phyloP scores from a whole-genome alignment of 768 basidiomycete genomes.

The Termitomyces sp. region DNA sequence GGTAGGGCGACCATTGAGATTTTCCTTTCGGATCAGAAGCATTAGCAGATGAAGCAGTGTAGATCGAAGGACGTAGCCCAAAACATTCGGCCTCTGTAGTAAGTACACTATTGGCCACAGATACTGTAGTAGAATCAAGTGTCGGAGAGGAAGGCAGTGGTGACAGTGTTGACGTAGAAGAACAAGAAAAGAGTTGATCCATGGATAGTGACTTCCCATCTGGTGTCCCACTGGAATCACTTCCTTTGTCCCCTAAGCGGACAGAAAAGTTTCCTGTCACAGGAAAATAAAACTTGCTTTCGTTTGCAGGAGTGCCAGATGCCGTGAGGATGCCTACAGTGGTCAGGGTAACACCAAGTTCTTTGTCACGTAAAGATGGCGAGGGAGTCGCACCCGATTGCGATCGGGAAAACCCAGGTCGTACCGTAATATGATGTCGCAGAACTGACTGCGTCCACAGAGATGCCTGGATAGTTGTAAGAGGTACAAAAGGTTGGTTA shows the following conservation, averaged over 20 bases:
- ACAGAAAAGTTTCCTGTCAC: constrained; percentile 65
- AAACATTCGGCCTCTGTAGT: constrained; percentile 55
- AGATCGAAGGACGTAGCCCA: constrained; percentile 46
- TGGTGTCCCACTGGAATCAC: constrained; percentile 31
- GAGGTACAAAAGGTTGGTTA: constrained; percentile 60
- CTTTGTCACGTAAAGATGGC: constrained; percentile 45
- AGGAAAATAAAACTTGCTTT: constrained; percentile 48
- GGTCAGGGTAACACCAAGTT: constrained; percentile 57
- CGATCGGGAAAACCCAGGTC: constrained; percentile 29
- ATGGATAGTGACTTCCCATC: constrained; percentile 40
- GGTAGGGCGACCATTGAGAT: constrained; percentile 58
- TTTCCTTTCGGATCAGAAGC: constrained; percentile 39
- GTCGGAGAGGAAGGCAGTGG: constrained; percentile 22
- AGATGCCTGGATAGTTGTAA: constrained; percentile 63
- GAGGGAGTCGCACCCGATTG: constrained; percentile 15
- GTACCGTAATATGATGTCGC: constrained; percentile 48
- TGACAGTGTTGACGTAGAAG: constrained; percentile 13
- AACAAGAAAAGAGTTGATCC: constrained; percentile 59
- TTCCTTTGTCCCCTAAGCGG: constrained; percentile 68
- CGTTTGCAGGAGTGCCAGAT: constrained; percentile 16
- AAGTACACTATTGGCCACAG: constrained; percentile 19
- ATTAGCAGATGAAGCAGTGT: constrained; percentile 35
- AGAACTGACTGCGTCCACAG: constrained; percentile 77
- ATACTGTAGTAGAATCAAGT: constrained; percentile 17
- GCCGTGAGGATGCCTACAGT: constrained; percentile 44